Conservation (phyloP, 257 asterid species). For the Ilex aquifolium region DNA sequence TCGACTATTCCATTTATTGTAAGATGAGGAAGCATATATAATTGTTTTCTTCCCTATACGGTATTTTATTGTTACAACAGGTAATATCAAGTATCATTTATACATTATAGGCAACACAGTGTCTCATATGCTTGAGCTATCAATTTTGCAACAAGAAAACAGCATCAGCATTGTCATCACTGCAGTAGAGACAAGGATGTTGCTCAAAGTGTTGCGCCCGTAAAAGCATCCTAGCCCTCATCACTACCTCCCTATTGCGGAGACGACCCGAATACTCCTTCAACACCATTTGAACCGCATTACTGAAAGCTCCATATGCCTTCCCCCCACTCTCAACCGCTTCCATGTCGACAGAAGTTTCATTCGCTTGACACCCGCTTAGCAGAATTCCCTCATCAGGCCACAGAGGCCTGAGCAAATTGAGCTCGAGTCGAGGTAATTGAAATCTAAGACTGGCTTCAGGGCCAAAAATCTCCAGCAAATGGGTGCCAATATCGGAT, state of each 20-base stretch:
- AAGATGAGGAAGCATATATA: too few relatives aligned
- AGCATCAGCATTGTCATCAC: slow-evolving; percentile 52
- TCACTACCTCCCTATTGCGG: slow-evolving; percentile 51
- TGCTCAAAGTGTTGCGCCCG: slow-evolving; percentile 39
- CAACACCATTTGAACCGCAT: slow-evolving; percentile 51
- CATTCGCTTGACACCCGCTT: slow-evolving; percentile 75
- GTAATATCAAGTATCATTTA: too few relatives aligned
- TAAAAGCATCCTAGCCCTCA: slow-evolving; percentile 48
- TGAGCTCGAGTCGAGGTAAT: slow-evolving; percentile 21
- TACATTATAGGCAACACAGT: too few relatives aligned
- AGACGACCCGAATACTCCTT: slow-evolving; percentile 42
- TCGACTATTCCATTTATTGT: too few relatives aligned
- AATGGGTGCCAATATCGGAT: slow-evolving; percentile 44
- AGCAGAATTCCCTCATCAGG: slow-evolving; percentile 71
- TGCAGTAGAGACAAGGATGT: slow-evolving; percentile 80
- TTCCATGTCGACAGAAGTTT: slow-evolving; percentile 60
- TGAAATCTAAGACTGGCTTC: slow-evolving; percentile 61
- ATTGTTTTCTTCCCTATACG: too few relatives aligned
- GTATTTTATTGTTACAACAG: too few relatives aligned
- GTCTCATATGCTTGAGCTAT: neutral
- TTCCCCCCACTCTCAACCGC: slow-evolving; percentile 22
- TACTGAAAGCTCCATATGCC: slow-evolving; percentile 73
- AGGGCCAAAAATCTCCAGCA: slow-evolving; percentile 52
- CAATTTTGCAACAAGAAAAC: slow-evolving; percentile 34
- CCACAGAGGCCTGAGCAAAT: slow-evolving; percentile 32